Evolutionary conservation across 1,284 basidiomycete genomes (phyloP), one percentile per base, ranked within the genome.

Genomic region (Ganoderma meredithae): DNA sequence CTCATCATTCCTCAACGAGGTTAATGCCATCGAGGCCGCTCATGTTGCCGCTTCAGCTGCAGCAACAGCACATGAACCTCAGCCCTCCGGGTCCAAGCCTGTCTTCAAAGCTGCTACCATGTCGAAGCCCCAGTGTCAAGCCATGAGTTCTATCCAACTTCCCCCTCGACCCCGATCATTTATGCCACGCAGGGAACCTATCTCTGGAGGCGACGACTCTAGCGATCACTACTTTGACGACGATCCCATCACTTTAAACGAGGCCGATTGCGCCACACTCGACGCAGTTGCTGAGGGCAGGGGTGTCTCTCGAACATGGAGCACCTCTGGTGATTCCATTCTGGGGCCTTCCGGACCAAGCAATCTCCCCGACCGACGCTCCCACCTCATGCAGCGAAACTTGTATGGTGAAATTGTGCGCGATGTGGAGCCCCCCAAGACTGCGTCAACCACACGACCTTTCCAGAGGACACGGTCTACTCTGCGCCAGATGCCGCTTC

Each of bases 11-110:
- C 68, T 88, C 12, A 78, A 79, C 62, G 85, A 90, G 73, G 82
- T 94, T 31, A 88, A 92, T 74, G 84, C 85, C 25, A 88, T 94
- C 64, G 93, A 94, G 78, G 87, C 88, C 22, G 84, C 86, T 39
- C 83, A 88, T 68, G 40, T 55, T 7, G 49, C 67, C 17, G 39
- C 47, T 15, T 19, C 65, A 6, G 63, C 63, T 56, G 49, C 66
- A 41, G 60, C 65, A 63, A 43, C 49, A 22, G 31, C 69, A 8
- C 44, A 52, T 72, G 75, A 77, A 33, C 74, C 80, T 60, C 68
- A 73, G 66, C 43, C 71, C 22, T 52, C 47, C 44, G 17, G 65
- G 22, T 39, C 53, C 60, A 63, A 60, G 33, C n/a, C 67, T 66
- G 41, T 55, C 60, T 56, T 36, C 63, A 43, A 66, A 33, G 25